Base-by-base conservation (phyloP, 495 filamentous ascomycete species). In the Usnea hakonensis region DNA sequence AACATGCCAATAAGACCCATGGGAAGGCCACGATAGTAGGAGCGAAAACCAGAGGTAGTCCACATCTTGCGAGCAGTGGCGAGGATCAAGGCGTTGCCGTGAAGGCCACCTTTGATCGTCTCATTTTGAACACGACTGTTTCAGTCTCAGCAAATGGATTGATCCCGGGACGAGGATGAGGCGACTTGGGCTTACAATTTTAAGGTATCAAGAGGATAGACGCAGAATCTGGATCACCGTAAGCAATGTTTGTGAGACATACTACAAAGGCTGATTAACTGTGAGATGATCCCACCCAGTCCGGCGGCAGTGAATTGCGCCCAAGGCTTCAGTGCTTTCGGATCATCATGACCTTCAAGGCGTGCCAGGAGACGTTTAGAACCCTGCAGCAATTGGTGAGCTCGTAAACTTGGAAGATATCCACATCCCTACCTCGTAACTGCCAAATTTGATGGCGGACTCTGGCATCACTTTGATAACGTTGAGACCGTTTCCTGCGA, bases 391-490 rank as follows among this genome's bases (percentile, higher is more conserved):
- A 33, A 6, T 55, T 76, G 54, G 70, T 58, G 30, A 43, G 38
- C 30, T 41, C 21, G 11, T 21, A 57, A 53, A 14, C 48, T 55
- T 21, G 28, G 19, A 64, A 55, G 17, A 59, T 40, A 44, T 13
- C 43, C 46, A 63, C 67, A 72, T 62, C 21, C 16, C 5, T 71
- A 87, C 86, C 78, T 90, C 94, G 68, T 97, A 98, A 9, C 90
- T 93, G 57, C 94, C 94, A 74, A 98, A 98, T 64, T 87, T 94
- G 68, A 98, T 96, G 38, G 94, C 94, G 8, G 93, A 96, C 73
- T 98, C 94, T 9, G 94, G 94, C 87, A 97, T 93, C 55, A 98
- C 91, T 74, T 98, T 98, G 66, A 97, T 69, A 13, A 97, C 93
- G 69, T 98, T 98, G 62, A 98, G 80, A 10, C 94, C 94, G 70